Percentiles rank a stretch among this genome's conserved stretches.
These are phyloP conservation scores for Phytopythium boreale DNA, from an alignment of 352 stramenopile species.

Conservation along the genomic window DNA sequence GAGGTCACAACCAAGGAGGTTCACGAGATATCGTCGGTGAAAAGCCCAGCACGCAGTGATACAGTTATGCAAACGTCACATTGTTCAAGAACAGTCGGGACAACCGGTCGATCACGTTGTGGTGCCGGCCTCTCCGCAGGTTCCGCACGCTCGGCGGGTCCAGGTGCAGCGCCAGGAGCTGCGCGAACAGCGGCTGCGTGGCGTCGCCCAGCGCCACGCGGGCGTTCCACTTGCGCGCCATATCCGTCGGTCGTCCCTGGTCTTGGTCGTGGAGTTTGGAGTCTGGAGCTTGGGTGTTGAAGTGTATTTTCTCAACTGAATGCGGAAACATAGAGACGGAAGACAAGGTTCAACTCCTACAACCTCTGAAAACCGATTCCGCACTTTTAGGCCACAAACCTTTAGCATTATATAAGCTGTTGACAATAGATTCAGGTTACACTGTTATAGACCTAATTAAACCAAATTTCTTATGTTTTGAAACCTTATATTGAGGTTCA, in stretches of 20 bases:
- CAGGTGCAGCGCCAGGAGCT: constrained; percentile 20
- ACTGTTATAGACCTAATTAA: no score
- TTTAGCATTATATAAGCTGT: not conserved
- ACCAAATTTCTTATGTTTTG: not conserved
- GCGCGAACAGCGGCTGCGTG: constrained; percentile 13
- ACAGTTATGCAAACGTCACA: constrained; percentile 12
- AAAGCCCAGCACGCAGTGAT: not conserved
- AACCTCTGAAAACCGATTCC: not conserved
- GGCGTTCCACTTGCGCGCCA: constrained; percentile 10
- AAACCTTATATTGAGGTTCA: not conserved
- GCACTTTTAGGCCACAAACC: not conserved
- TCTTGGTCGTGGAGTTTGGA: not conserved
- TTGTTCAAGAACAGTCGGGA: constrained; percentile 19
- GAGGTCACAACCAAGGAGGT: no score
- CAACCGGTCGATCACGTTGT: constrained; percentile 33
- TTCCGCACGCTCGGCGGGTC: constrained; percentile 2
- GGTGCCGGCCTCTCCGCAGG: constrained; percentile 11
- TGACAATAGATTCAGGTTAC: not conserved
- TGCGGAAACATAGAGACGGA: not conserved
- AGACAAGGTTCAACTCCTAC: not conserved
- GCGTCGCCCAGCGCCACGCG: constrained; percentile 17
- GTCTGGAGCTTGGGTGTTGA: not conserved
- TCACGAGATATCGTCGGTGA: not conserved
- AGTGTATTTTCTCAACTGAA: constrained; percentile 3
- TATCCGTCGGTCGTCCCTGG: not conserved